phyloP scores from a whole-genome alignment of 208 protist species.

The Leishmania amazonensis region DNA sequence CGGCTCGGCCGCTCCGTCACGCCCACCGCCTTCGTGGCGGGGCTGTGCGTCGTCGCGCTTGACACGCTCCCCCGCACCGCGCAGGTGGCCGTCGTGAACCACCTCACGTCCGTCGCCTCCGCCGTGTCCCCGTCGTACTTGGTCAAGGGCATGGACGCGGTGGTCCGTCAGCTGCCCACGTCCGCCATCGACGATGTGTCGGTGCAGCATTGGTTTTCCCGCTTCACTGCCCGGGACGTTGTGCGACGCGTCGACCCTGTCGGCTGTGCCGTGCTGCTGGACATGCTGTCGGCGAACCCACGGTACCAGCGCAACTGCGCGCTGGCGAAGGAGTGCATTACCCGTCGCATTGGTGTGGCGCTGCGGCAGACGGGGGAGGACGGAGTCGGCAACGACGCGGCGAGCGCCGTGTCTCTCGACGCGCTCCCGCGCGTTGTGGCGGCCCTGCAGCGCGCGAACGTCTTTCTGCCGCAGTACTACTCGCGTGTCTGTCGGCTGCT shows the following conservation, averaged over 20 bases:
- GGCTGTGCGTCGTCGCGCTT: constrained; percentile 53
- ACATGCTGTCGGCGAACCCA: constrained; percentile 35
- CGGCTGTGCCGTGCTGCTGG: constrained; percentile 48
- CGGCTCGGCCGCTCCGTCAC: constrained; percentile 48
- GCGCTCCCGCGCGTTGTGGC: constrained; percentile 37
- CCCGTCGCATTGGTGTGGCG: constrained; percentile 31
- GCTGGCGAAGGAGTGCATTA: constrained; percentile 39
- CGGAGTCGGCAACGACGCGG: not conserved
- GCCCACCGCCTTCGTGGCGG: constrained; percentile 65
- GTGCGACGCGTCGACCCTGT: constrained; percentile 47
- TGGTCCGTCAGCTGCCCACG: constrained; percentile 23
- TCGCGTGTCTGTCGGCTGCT: constrained; percentile 72
- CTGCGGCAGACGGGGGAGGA: constrained; percentile 20
- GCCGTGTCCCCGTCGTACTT: constrained; percentile 53
- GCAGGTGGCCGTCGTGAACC: constrained; percentile 58
- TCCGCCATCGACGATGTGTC: constrained; percentile 59
- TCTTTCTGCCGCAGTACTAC: constrained; percentile 69
- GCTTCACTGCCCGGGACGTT: constrained; percentile 71
- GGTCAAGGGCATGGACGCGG: constrained; percentile 46
- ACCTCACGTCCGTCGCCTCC: constrained; percentile 66
- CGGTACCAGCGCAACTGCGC: constrained; percentile 43
- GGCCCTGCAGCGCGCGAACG: constrained; percentile 51
- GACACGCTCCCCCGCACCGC: constrained; percentile 40
- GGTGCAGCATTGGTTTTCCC: constrained; percentile 72
- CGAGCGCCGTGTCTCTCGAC: constrained; percentile 23